Conservation (phyloP, 306 rosid genomes). For the Malus sylvestris region DNA sequence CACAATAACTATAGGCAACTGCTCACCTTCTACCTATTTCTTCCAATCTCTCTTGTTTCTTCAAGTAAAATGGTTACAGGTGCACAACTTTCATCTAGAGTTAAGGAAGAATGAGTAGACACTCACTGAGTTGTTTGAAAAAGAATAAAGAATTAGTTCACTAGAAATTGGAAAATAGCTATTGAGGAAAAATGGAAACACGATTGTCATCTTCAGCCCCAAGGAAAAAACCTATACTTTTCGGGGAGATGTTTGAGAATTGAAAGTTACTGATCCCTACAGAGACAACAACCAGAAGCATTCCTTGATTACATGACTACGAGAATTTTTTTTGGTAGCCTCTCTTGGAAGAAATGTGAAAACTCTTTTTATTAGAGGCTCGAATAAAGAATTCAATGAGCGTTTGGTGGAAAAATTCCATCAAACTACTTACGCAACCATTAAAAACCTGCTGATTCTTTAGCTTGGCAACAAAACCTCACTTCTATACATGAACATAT, state of each 20-base stretch:
- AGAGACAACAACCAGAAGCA: neutral
- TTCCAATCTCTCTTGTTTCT: no score
- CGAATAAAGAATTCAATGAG: neutral
- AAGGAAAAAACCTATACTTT: neutral
- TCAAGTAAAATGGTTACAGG: no score
- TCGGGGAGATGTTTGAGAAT: neutral
- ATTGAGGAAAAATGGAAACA: neutral
- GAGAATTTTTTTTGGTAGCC: neutral
- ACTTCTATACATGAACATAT: neutral
- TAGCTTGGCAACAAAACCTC: neutral
- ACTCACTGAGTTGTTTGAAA: no score
- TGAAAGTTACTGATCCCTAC: neutral
- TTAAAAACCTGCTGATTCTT: neutral
- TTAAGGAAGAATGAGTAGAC: no score
- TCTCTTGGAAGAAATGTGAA: neutral
- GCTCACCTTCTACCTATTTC: no score
- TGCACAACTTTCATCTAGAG: no score
- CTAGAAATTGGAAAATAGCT: neutral
- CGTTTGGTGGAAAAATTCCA: neutral
- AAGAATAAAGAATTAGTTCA: no score
- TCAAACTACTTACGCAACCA: neutral
- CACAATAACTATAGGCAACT: no score
- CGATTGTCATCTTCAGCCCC: neutral
- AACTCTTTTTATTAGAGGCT: neutral
- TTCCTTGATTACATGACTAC: neutral